Percentiles rank a stretch among this genome's conserved stretches.
These are phyloP conservation scores for Pyrenophora tritici-repentis DNA, from an alignment of 2,329 filamentous ascomycete species.

Conservation along the genomic window DNA sequence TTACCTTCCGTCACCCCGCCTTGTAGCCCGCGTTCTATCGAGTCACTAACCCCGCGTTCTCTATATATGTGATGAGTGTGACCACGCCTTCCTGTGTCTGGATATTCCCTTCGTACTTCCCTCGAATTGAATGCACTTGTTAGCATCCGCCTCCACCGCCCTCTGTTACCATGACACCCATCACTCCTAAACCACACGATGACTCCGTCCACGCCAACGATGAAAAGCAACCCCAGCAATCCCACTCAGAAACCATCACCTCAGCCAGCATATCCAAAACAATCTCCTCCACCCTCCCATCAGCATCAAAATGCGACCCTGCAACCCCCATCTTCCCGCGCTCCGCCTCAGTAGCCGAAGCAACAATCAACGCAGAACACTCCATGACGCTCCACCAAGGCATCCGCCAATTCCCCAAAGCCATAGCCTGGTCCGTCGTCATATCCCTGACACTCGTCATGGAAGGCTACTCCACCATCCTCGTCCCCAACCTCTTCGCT, in stretches of 20 bases:
- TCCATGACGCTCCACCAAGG: constrained; percentile 65
- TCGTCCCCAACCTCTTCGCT: constrained; percentile 75
- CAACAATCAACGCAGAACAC: constrained; percentile 8
- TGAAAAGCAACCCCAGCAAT: neutral
- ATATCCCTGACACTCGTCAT: constrained; percentile 84
- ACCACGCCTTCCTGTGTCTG: neutral
- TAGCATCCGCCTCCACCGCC: too few relatives aligned
- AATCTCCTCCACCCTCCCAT: neutral
- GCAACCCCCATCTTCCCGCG: neutral
- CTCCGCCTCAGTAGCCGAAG: neutral
- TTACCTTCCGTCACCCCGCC: neutral
- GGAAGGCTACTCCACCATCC: constrained; percentile 81
- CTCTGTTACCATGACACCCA: neutral
- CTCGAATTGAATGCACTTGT: neutral
- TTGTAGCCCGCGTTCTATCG: neutral
- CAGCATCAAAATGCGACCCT: neutral
- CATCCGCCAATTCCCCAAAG: constrained; percentile 79
- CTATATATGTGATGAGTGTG: neutral
- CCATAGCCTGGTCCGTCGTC: constrained; percentile 78
- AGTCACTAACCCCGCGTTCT: neutral
- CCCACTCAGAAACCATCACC: constrained; percentile 4
- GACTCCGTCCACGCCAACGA: neutral
- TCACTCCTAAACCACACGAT: neutral
- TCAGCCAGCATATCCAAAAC: neutral
- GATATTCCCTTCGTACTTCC: neutral